Evolutionary conservation across 2,329 filamentous ascomycete species (phyloP).

Genomic region (Diplocarpon rosae): DNA sequence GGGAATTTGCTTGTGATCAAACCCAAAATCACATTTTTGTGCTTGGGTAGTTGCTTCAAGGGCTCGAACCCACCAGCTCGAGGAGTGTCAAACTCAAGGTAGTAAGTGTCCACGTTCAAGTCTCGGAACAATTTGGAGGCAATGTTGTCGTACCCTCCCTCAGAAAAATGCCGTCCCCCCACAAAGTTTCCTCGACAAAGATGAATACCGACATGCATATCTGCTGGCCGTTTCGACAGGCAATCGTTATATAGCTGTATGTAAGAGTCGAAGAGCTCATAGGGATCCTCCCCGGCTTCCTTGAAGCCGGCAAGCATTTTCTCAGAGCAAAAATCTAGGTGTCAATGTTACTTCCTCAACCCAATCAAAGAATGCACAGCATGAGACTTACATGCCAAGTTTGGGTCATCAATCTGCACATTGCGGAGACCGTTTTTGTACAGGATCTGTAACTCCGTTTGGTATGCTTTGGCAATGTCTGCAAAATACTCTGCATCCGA

Average conservation of each 20-base stretch:
- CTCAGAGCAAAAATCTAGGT: background rate
- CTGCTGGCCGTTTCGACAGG: background rate
- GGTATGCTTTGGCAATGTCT: slow-evolving; percentile 1
- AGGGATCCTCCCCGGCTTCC: background rate
- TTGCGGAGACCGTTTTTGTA: slow-evolving; percentile 2
- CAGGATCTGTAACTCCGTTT: background rate
- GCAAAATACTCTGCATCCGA: background rate
- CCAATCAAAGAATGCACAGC: too few relatives aligned
- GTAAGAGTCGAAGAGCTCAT: background rate
- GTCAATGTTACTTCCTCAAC: too few relatives aligned
- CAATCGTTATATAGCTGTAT: background rate
- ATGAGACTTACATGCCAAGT: slow-evolving; percentile 19
- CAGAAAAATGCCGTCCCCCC: background rate
- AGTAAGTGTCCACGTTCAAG: background rate
- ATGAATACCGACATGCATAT: background rate
- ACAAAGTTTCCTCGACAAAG: background rate
- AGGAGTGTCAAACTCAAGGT: slow-evolving; percentile 30
- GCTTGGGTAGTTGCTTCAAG: too few relatives aligned
- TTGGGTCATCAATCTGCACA: slow-evolving; percentile 2
- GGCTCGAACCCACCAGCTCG: too few relatives aligned
- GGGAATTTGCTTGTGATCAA: too few relatives aligned
- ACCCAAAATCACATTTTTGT: too few relatives aligned
- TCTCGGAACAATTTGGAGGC: background rate
- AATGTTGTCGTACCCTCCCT: background rate
- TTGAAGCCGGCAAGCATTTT: slow-evolving; percentile 33